Evolutionary conservation across 768 basidiomycete genomes (phyloP), one percentile per base, ranked within the genome.

Genomic region (Sarcodon aspratus): DNA sequence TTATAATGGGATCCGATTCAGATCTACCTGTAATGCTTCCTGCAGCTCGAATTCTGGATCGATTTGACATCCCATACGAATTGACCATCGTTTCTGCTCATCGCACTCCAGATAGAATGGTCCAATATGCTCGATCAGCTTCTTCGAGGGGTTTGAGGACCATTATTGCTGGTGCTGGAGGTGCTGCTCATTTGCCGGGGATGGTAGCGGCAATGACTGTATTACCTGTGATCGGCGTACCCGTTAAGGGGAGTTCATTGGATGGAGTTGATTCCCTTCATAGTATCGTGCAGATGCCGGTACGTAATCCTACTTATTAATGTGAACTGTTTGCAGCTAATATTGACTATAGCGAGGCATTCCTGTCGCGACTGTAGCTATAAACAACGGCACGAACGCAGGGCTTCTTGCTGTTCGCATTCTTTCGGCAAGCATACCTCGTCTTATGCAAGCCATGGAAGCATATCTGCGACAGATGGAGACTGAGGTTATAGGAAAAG

Each of bases 1-100:
- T 99, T 51, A 93, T 99, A 62, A 99, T 98, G 96, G 96, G 96
- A 13, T 95, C 92, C 9, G 95, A 98, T 66, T 97, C 95, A 11
- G 96, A 99, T 63, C 69, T 99, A n/a, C 88, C 91, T 0, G 80
- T 83, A 15, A 93, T 99, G 85, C 73, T 88, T 12, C 85, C 92
- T 6, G 90, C 88, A 12, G 86, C 95, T 0, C 79, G 74, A 40
- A 81, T 96, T 49, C 76, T 98, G 15, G 82, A 88, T 56, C 67
- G 68, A n/a, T 96, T 97, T 66, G 57, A 61, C 8, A 68, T 98
- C 17, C 90, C 95, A 0, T 96, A 88, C 67, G 95, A 99, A 62
- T 70, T 99, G 9, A 90, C 90, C 9, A 91, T 99, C 58, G 94
- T 96, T 37, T 96, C 92, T 8, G 96, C 96, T 1, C 96, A 99